Conservation (phyloP, 805 yeast species). For the Jamesozyma rosinii region DNA sequence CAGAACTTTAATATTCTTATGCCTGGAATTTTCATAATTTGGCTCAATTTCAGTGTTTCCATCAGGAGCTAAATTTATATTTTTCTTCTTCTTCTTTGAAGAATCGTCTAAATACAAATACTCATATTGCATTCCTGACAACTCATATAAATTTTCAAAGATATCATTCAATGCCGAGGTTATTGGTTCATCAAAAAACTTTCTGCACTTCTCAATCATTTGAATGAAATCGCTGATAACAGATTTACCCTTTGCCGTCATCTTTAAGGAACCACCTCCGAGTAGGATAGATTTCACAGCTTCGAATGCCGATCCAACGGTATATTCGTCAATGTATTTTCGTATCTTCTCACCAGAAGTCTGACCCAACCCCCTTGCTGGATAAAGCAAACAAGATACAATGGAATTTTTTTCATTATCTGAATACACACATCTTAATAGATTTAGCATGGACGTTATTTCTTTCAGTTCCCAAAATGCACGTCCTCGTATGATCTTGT, state of each 20-base stretch:
- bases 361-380: slow-evolving; percentile 61
- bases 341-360: slow-evolving; percentile 34
- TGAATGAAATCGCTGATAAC: slow-evolving; percentile 18
- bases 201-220: slow-evolving; percentile 20
- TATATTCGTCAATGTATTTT: slow-evolving; percentile 1
- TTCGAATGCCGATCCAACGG: slow-evolving; percentile 9
- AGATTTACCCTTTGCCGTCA: slow-evolving; percentile 16
- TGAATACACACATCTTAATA: slow-evolving; percentile 52
- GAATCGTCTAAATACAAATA: slow-evolving; percentile 22
- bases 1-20: slow-evolving; percentile 19
- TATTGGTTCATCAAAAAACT: slow-evolving; percentile 5
- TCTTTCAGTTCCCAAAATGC: slow-evolving; percentile 77
- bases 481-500: slow-evolving; percentile 58
- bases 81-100: slow-evolving; percentile 17
- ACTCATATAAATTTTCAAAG: slow-evolving; percentile 25
- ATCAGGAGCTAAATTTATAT: not conserved
- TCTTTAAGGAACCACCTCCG: slow-evolving; percentile 6
- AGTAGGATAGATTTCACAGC: slow-evolving; percentile 9
- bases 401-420: slow-evolving; percentile 53
- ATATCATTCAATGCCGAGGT: slow-evolving; percentile 12
- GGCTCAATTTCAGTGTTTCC: slow-evolving; percentile 10
- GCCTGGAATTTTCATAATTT: slow-evolving; percentile 21
- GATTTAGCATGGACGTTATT: slow-evolving; percentile 51
- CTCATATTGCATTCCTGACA: slow-evolving; percentile 24
- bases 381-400: slow-evolving; percentile 47